Percentiles rank a stretch among this genome's conserved stretches.
Evolutionary conservation across 2,329 filamentous ascomycete species (phyloP).

Genomic region (Cadophora sp.): DNA sequence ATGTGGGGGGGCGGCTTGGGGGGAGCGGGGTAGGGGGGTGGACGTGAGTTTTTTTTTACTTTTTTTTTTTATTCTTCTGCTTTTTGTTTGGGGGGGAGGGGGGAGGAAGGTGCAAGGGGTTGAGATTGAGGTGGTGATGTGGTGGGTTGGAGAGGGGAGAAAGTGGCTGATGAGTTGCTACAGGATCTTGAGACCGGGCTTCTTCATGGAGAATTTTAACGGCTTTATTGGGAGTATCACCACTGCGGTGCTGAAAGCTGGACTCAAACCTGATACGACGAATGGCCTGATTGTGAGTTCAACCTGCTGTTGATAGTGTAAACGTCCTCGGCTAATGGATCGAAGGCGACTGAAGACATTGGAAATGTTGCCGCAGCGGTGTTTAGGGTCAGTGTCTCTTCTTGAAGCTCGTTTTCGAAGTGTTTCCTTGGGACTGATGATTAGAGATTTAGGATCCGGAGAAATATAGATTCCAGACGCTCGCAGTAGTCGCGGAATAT

Average conservation of each 20-base stretch:
- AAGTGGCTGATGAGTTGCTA: constrained; percentile 7
- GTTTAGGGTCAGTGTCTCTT: constrained; percentile 24
- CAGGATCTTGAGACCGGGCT: constrained; percentile 58
- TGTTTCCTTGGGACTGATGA: too few relatives aligned
- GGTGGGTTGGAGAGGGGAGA: too few relatives aligned
- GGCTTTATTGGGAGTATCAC: constrained; percentile 30
- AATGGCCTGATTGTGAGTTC: constrained; percentile 27
- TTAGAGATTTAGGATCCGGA: constrained; percentile 32
- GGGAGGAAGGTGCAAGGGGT: not conserved
- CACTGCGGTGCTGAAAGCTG: constrained; percentile 26
- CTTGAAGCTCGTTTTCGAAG: too few relatives aligned
- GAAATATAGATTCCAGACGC: constrained; percentile 25
- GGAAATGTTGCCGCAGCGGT: constrained; percentile 34
- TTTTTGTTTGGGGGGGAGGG: too few relatives aligned
- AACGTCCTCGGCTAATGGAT: not conserved
- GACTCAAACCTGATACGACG: constrained; percentile 28
- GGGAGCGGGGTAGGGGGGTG: constrained; percentile 28
- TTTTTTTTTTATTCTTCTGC: too few relatives aligned
- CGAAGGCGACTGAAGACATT: constrained; percentile 34
- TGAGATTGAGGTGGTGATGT: too few relatives aligned
- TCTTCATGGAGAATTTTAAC: constrained; percentile 59
- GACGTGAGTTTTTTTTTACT: constrained; percentile 29
- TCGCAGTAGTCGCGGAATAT: constrained; percentile 26
- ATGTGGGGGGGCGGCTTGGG: constrained; percentile 30
- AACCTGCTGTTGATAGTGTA: not conserved